Evolutionary conservation across 2,329 filamentous ascomycete species (phyloP), one percentile per base, ranked within the genome.

Genomic region (Colletotrichum eremochloae): DNA sequence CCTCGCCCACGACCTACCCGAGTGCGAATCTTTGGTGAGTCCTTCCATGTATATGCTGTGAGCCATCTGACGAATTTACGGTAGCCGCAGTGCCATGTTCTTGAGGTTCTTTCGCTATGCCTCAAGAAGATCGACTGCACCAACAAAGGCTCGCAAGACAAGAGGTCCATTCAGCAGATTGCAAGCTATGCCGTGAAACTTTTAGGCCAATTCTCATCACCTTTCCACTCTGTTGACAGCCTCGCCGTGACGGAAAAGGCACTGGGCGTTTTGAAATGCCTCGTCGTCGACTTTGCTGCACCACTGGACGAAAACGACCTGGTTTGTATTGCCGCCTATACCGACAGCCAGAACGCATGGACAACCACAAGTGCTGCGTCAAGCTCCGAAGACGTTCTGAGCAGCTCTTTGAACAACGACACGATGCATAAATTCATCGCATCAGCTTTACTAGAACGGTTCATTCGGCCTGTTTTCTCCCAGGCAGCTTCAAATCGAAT

Each of bases 381-480:
- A 0, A 62, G 76, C 0, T 82, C 86, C 1, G 50, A 52, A 0
- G 48, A 60, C 2, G 73, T 87, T 1, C 74, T 87, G 5, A 55
- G 76, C 1, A 29, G 74, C 1, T 77, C 81, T 1, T 62, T 83
- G 6, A 18, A 70, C 8, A 38, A 36, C 12, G 64, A 71, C 0
- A 69, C 57, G 18, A 29, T 77, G 63, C 36, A 72, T n/a, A 33
- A 72, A 4, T 87, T 90, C 75, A 82, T 91, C 75, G 82, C 86
- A 24, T 83, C 86, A n/a, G 82, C 86, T 50, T 83, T 94, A 68
- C 86, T 95, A 5, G 84, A 87, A 73, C 82, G 83, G 76, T 91
- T 91, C 77, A 85, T 95, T 63, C 91, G 90, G 48, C 91, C 91
- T 38, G 82, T 93, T 7, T 95, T 95, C 82, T 85, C 86, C 38